Evolutionary conservation across 1,284 basidiomycete species (phyloP), one percentile per base, ranked within the genome.

Genomic region (Cutaneotrichosporon cavernicola): DNA sequence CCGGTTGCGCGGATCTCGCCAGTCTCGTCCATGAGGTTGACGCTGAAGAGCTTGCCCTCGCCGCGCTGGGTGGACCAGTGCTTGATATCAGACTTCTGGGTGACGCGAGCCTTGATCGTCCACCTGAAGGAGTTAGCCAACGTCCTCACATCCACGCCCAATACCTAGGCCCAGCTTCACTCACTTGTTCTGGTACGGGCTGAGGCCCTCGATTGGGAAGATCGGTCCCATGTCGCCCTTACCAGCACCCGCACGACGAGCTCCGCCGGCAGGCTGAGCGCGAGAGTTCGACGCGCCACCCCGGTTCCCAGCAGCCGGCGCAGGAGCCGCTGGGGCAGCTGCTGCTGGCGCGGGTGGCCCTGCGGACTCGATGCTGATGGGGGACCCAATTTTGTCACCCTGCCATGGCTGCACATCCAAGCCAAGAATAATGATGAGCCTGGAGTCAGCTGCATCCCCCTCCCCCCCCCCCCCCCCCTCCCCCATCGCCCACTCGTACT

Each of bases 21-120:
- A 16, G 91, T 89, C 70, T 99, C 93, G 71, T 99, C 97, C 88
- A 98, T 91, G 49, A 99, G 81, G 0, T 89, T 96, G 34, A 95
- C 88, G 71, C 85, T 94, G 82, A 99, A 99, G 8, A 99, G 83
- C 77, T 97, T 96, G 52, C 97, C 97, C 72, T 98, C 97, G 56
- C 97, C 97, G 13, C 89, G 86, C 70, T 86, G 84, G 78, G 97
- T 99, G 5, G 91, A 90, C 88, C 90, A 99, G 52, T 88, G 87
- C 74, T 87, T 90, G 74, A 99, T 88, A 0, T 98, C 96, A 0
- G 88, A 88, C 81, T 96, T 97, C 72, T 90, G 87, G 2, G 88
- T 91, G 55, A 97, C 92, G 58, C 93, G 89, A 30, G 93, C 97
- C 78, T 94, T 95, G 85, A 99, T 97, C 4, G 91, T 96, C 96